Conservation (phyloP, 1,284 basidiomycete genomes). For the Trametes polyzona region DNA sequence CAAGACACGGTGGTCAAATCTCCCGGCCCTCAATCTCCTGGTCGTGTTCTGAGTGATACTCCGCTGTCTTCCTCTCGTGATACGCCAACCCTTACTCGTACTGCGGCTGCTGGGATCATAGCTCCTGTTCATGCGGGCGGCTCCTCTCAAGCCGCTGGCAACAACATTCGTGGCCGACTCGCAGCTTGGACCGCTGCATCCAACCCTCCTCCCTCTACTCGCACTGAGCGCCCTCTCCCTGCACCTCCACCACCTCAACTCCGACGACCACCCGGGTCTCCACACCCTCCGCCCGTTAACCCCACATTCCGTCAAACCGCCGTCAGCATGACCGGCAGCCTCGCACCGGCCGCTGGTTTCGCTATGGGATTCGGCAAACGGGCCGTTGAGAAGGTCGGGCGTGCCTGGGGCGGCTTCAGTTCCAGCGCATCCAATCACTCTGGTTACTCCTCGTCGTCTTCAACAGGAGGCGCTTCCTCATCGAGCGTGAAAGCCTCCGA, state of each 20-base stretch:
- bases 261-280: constrained; percentile 32
- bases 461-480: constrained; percentile 11
- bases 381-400: constrained; percentile 69
- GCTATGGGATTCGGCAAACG: constrained; percentile 59
- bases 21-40: constrained; percentile 14
- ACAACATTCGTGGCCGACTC: constrained; percentile 52
- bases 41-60: constrained; percentile 22
- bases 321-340: constrained; percentile 68
- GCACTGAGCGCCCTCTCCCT: constrained; percentile 24
- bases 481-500: constrained; percentile 17
- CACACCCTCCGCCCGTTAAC: constrained; percentile 29
- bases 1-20: constrained; percentile 8
- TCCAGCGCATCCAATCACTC: constrained; percentile 45
- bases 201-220: constrained; percentile 27
- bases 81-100: constrained; percentile 43
- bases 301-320: constrained; percentile 60
- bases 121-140: constrained; percentile 39
- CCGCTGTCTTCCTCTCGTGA: constrained; percentile 30
- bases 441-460: constrained; percentile 43
- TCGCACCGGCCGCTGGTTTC: constrained; percentile 71
- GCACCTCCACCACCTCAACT: constrained; percentile 32
- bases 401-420: constrained; percentile 36
- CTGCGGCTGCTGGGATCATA: constrained; percentile 48
- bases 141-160: constrained; percentile 41
- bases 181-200: constrained; percentile 51